Evolutionary conservation across 345 rosid species (phyloP).

Genomic region (Kandelia obovata): DNA sequence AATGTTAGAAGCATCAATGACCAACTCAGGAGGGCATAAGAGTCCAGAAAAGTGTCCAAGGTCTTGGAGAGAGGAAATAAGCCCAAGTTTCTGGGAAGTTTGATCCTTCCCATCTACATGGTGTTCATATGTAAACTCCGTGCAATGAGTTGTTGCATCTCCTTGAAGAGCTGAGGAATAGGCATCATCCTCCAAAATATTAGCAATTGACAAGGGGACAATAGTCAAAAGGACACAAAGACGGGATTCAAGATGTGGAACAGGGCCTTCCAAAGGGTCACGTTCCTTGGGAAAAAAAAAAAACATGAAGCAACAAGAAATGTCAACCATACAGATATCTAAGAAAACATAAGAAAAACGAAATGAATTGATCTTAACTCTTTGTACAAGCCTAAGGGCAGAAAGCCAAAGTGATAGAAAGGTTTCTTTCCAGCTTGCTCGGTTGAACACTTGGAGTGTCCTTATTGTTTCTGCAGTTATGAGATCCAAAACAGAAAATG

Average conservation of each 20-base stretch:
- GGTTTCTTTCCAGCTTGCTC: conserved; percentile 71
- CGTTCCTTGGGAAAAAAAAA: conserved; percentile 40
- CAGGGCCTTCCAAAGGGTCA: conserved; percentile 62
- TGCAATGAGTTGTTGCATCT: conserved; percentile 13
- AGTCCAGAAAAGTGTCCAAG: conserved; percentile 56
- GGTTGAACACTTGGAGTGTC: conserved; percentile 45
- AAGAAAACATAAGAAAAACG: not conserved
- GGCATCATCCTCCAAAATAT: conserved; percentile 37
- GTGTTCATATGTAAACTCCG: conserved; percentile 24
- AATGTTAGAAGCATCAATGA: conserved; percentile 41
- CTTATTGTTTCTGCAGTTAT: conserved; percentile 42
- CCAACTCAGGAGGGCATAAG: conserved; percentile 49
- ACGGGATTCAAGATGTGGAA: conserved; percentile 65
- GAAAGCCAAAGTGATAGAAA: conserved; percentile 71
- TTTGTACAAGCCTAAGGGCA: conserved; percentile 69
- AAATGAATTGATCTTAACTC: conserved; percentile 40
- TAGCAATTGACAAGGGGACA: conserved; percentile 54
- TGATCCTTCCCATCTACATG: conserved; percentile 23
- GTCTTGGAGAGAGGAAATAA: conserved; percentile 47
- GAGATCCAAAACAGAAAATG: conserved; percentile 11
- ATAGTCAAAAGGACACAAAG: conserved; percentile 58
- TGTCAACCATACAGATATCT: too few species aligned
- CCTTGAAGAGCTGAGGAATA: conserved; percentile 26
- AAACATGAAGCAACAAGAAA: too few species aligned
- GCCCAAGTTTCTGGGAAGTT: conserved; percentile 32